phyloP scores from a whole-genome alignment of 2,329 filamentous ascomycete genomes.

The Hypoxylon sp. region DNA sequence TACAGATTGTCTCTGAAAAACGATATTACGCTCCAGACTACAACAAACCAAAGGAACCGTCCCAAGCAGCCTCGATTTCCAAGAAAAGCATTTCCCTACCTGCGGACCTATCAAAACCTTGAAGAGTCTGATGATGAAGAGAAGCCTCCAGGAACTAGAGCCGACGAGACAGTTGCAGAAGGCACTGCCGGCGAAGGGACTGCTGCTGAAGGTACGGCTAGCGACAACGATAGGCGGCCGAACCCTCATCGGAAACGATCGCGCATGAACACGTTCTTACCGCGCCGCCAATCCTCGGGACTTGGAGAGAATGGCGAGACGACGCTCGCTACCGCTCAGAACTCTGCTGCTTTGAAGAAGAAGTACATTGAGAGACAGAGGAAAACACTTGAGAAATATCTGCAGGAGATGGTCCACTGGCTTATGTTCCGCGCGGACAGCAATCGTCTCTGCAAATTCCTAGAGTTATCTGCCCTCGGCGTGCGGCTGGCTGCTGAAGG shows the following conservation, averaged over 20 bases:
- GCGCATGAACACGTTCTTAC: constrained; percentile 68
- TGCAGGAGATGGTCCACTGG: constrained; percentile 95
- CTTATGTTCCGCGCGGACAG: constrained; percentile 97
- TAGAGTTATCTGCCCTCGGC: constrained; percentile 93
- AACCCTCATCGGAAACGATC: constrained; percentile 63
- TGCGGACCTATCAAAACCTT: constrained; percentile 83
- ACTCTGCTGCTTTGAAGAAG: constrained; percentile 68
- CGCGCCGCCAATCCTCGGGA: constrained; percentile 68
- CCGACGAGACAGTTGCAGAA: constrained; percentile 56
- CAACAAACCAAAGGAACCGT: constrained; percentile 74
- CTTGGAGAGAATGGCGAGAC: constrained; percentile 64
- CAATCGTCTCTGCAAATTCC: constrained; percentile 94
- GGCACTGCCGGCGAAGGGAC: constrained; percentile 62
- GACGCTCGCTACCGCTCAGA: constrained; percentile 59
- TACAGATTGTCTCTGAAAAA: constrained; percentile 91
- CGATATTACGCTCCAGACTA: constrained; percentile 83
- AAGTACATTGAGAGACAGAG: constrained; percentile 87
- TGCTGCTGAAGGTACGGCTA: constrained; percentile 75
- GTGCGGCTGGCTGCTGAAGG: constrained; percentile 95
- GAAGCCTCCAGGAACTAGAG: constrained; percentile 58
- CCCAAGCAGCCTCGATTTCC: constrained; percentile 93
- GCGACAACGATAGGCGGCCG: constrained; percentile 73
- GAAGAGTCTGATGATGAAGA: constrained; percentile 85
- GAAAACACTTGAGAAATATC: constrained; percentile 87
- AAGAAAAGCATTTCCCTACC: constrained; percentile 88